phyloP scores from a whole-genome alignment of 345 rosid genomes.

The Turnera subulata region DNA sequence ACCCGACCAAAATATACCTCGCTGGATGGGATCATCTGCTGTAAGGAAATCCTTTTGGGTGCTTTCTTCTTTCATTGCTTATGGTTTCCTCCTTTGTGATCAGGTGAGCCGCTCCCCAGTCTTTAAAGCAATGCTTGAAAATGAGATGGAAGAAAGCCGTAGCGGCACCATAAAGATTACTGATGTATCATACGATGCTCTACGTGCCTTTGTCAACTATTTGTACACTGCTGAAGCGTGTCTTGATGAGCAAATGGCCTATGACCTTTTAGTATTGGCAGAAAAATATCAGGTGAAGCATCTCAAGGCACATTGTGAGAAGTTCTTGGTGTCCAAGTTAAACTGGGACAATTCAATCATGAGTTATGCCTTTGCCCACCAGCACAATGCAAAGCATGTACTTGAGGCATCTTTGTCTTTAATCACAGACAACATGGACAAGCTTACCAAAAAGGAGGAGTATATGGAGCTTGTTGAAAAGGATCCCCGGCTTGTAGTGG shows the following conservation, averaged over 20 bases:
- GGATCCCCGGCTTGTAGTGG: constrained; percentile 71
- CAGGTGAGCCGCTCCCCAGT: constrained; percentile 81
- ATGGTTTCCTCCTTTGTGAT: not conserved
- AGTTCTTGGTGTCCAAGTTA: constrained; percentile 62
- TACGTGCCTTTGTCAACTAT: constrained; percentile 55
- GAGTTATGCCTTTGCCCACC: constrained; percentile 81
- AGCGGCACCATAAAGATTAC: constrained; percentile 78
- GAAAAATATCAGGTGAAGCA: constrained; percentile 82
- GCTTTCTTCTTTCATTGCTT: not conserved
- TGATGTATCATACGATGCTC: constrained; percentile 63
- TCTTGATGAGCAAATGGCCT: constrained; percentile 76
- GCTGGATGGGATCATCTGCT: not conserved
- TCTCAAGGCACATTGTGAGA: constrained; percentile 75
- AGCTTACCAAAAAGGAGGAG: constrained; percentile 58
- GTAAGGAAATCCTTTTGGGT: too few relatives aligned
- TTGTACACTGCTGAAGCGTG: constrained; percentile 77
- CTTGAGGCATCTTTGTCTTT: constrained; percentile 57
- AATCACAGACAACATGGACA: constrained; percentile 78
- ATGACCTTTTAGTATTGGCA: constrained; percentile 71
- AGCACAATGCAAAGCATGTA: constrained; percentile 67
- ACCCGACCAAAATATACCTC: too few relatives aligned
- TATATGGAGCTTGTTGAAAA: constrained; percentile 70
- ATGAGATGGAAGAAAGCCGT: constrained; percentile 80
- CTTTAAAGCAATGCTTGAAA: constrained; percentile 82
- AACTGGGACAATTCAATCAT: constrained; percentile 70